A percentile compares a stretch with the other conserved stretches of the same genome.
phyloP scores from a whole-genome alignment of 176 grass and related monocot species.

The Puya raimondii region DNA sequence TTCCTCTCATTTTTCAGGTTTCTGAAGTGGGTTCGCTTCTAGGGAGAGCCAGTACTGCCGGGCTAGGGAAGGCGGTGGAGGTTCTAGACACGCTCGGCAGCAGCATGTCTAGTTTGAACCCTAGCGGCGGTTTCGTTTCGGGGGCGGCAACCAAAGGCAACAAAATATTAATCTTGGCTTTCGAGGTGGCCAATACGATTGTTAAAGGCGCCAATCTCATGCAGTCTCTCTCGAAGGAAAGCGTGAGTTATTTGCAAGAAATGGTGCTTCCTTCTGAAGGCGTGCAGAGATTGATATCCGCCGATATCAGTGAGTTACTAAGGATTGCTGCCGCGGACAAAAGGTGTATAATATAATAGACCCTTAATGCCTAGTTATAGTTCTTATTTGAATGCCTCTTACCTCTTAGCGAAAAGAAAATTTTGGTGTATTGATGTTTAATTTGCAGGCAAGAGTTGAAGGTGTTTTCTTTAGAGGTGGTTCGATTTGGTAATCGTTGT shows the following conservation, averaged over 20 bases:
- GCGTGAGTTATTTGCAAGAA: constrained; percentile 70
- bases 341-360: constrained; percentile 34
- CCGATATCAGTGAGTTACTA: constrained; percentile 46
- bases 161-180: constrained; percentile 75
- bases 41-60: constrained; percentile 52
- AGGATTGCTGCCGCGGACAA: constrained; percentile 60
- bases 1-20: constrained; percentile 19
- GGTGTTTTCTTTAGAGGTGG: constrained; percentile 47
- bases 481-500: constrained; percentile 68
- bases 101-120: constrained; percentile 56
- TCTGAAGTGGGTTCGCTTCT: constrained; percentile 28
- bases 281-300: constrained; percentile 59
- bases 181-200: constrained; percentile 94
- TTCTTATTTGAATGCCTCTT: not conserved
- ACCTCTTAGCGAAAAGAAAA: not conserved
- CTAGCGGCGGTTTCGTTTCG: constrained; percentile 51
- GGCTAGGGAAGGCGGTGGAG: constrained; percentile 81
- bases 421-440: constrained; percentile 3
- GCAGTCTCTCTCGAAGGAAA: constrained; percentile 66
- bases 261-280: constrained; percentile 69
- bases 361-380: not conserved
- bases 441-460: constrained; percentile 41
- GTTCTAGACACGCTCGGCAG: constrained; percentile 74
- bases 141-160: constrained; percentile 53
- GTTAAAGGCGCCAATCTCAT: constrained; percentile 73